Percentiles rank a stretch among this genome's conserved stretches.
Evolutionary conservation across 495 filamentous ascomycete species (phyloP).

Genomic region (Apodospora peruviana): DNA sequence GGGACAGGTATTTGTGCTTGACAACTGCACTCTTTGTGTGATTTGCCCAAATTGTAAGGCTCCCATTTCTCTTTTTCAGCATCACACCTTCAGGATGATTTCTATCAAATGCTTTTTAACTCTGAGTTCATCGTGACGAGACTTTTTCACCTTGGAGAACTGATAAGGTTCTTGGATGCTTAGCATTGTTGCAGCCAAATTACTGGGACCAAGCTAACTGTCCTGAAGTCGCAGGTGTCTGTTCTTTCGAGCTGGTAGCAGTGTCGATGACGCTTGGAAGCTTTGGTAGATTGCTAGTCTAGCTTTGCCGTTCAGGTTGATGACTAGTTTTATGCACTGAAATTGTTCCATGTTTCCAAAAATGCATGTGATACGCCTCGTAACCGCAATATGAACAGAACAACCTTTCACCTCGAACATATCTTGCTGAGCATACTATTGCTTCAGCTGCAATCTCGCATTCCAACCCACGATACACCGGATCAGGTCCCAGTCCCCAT

Average conservation of each 20-base stretch:
- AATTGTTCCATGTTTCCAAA: background rate
- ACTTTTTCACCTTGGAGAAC: constrained; percentile 93
- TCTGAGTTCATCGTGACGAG: constrained; percentile 68
- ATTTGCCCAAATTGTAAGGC: constrained; percentile 16
- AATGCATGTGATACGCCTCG: background rate
- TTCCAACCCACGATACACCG: constrained; percentile 91
- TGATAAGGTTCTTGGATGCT: constrained; percentile 47
- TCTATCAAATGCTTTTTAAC: constrained; percentile 60
- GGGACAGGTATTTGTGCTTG: constrained; percentile 27
- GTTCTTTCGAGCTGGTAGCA: background rate
- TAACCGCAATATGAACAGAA: background rate
- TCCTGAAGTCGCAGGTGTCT: background rate
- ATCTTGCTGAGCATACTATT: constrained; percentile 14
- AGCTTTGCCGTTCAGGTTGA: no score
- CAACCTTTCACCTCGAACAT: background rate
- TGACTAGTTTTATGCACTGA: background rate
- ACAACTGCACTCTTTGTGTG: background rate
- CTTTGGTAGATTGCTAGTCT: background rate
- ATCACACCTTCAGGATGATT: constrained; percentile 60
- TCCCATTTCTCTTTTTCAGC: constrained; percentile 9
- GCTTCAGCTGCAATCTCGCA: constrained; percentile 56
- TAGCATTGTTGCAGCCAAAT: background rate
- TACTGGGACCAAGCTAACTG: constrained; percentile 16
- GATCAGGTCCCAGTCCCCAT: constrained; percentile 91
- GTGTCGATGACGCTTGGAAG: background rate